phyloP scores from a whole-genome alignment of 352 stramenopile genomes.

The Phytophthora sojae region DNA sequence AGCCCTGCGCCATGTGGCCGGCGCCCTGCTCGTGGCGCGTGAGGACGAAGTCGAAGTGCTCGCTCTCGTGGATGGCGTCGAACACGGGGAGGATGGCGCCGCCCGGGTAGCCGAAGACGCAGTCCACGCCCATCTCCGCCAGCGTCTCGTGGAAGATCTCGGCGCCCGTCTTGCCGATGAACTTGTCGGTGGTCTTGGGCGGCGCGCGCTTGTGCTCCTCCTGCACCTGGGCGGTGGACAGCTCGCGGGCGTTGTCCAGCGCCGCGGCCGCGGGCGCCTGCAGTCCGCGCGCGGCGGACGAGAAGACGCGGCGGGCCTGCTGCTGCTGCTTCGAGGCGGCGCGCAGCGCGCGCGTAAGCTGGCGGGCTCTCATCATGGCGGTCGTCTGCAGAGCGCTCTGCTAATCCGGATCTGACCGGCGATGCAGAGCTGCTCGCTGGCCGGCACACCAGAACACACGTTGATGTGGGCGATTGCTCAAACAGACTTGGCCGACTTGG shows the following conservation, averaged over 20 bases:
- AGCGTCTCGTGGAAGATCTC: conserved; percentile 96
- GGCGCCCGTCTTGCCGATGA: conserved; percentile 92
- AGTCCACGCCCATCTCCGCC: conserved; percentile 89
- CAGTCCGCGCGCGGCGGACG: conserved; percentile 30
- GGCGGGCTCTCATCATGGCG: conserved; percentile 53
- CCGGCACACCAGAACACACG: conserved; percentile 24
- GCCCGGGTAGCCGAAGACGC: conserved; percentile 95
- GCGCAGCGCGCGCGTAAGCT: conserved; percentile 54
- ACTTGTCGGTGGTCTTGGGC: conserved; percentile 82
- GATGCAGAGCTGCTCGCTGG: background rate
- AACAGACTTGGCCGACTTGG: conserved; percentile 20
- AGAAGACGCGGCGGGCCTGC: conserved; percentile 24
- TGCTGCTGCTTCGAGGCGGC: conserved; percentile 27
- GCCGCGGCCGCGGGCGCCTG: conserved; percentile 18
- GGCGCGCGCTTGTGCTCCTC: conserved; percentile 44
- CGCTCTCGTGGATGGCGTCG: conserved; percentile 93
- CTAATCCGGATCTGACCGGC: conserved; percentile 42
- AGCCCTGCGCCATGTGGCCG: conserved; percentile 89
- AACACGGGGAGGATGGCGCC: conserved; percentile 95
- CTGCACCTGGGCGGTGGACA: conserved; percentile 50
- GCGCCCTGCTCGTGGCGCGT: conserved; percentile 86
- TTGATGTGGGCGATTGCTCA: conserved; percentile 35
- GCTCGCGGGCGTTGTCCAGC: conserved; percentile 27
- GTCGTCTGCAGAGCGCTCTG: background rate
- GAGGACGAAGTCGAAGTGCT: conserved; percentile 85